Conservation (phyloP, 1,284 basidiomycete genomes). For the Cryptococcus jaspeensis region DNA sequence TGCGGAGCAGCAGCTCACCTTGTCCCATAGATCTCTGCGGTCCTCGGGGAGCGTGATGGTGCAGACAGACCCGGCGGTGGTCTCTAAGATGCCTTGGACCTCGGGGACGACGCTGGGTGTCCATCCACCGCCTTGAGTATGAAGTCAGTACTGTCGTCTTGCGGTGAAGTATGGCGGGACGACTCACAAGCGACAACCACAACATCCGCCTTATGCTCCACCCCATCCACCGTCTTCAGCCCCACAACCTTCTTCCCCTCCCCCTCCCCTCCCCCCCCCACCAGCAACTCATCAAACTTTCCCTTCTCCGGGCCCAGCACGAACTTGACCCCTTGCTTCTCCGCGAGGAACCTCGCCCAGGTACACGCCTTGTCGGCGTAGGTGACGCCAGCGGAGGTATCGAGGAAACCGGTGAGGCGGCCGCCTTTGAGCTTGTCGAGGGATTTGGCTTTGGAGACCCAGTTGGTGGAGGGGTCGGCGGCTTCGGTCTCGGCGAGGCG, state of each 20-base stretch:
- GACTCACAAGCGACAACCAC: constrained; percentile 28
- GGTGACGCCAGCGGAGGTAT: constrained; percentile 26
- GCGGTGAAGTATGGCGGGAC: neutral
- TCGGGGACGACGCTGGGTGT: constrained; percentile 29
- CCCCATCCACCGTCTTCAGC: constrained; percentile 26
- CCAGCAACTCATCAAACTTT: constrained; percentile 15
- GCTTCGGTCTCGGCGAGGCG: constrained; percentile 3
- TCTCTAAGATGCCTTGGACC: constrained; percentile 17
- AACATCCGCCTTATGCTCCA: constrained; percentile 21
- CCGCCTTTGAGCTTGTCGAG: constrained; percentile 3
- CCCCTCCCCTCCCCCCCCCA: constrained; percentile 1
- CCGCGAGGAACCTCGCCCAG: constrained; percentile 20
- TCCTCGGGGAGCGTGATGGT: constrained; percentile 24
- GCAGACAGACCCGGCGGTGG: constrained; percentile 27
- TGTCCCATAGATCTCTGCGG: constrained; percentile 29
- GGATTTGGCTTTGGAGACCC: constrained; percentile 3
- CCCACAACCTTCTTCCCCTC: constrained; percentile 15
- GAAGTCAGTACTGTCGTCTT: neutral
- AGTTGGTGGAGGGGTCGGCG: constrained; percentile 4
- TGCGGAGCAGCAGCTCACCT: constrained; percentile 5
- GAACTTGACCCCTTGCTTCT: constrained; percentile 24
- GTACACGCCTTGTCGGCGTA: constrained; percentile 26
- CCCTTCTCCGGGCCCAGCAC: constrained; percentile 18
- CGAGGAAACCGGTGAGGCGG: constrained; percentile 17
- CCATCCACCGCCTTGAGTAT: constrained; percentile 28